Evolutionary conservation across 257 asterid species (phyloP).

Genomic region (Gentiana straminea): DNA sequence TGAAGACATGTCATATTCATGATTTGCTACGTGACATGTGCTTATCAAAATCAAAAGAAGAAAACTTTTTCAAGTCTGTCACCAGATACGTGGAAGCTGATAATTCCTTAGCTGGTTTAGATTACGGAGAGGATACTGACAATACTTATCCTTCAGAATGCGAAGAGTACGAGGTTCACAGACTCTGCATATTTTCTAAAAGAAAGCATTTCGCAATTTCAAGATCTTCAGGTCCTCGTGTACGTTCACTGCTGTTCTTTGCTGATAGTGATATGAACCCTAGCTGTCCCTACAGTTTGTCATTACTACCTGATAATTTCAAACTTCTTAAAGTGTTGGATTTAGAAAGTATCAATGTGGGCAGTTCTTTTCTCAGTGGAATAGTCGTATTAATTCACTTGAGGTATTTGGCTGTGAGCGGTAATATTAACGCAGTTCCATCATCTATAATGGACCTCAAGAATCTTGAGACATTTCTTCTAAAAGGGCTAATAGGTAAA

Average conservation of each 20-base stretch:
- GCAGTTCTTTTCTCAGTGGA: background rate
- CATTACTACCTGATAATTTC: background rate
- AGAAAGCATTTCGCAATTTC: background rate
- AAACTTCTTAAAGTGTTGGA: slow-evolving; percentile 11
- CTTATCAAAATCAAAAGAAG: slow-evolving; percentile 1
- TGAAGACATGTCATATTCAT: slow-evolving; percentile 8
- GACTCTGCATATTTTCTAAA: background rate
- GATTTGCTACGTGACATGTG: slow-evolving; percentile 8
- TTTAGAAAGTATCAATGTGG: slow-evolving; percentile 8
- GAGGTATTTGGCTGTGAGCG: slow-evolving; percentile 4
- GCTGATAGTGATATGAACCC: slow-evolving; percentile 7
- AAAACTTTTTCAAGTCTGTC: background rate
- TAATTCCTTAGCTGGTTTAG: background rate
- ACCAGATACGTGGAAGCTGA: slow-evolving; percentile 1
- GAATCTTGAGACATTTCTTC: slow-evolving; percentile 7
- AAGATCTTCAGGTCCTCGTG: slow-evolving; percentile 2
- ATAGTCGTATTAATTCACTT: background rate
- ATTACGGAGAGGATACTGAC: background rate
- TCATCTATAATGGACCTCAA: background rate
- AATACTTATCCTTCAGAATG: background rate
- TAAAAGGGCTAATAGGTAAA: slow-evolving; percentile 7
- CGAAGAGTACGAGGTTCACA: background rate
- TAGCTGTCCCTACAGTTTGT: slow-evolving; percentile 5
- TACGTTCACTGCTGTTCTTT: slow-evolving; percentile 7
- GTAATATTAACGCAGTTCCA: slow-evolving; percentile 3